Percentiles rank a stretch among this genome's conserved stretches.
Conservation (phyloP, 2,329 filamentous ascomycete species). For the Colletotrichum destructivum region DNA sequence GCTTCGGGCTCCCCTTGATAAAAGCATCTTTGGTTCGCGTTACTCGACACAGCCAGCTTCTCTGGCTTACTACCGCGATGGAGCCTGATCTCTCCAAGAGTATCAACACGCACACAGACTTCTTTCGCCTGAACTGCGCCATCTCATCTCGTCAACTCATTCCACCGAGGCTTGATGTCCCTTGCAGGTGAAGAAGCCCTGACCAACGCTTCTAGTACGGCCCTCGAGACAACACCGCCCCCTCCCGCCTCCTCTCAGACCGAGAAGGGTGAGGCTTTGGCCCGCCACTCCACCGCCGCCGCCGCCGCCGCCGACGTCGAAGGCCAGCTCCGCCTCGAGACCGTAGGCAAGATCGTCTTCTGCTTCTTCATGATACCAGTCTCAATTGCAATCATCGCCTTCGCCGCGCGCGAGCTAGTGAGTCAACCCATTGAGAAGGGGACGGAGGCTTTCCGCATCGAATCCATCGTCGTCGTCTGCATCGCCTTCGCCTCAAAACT, state of each 20-base stretch:
- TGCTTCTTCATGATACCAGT: slow-evolving; percentile 96
- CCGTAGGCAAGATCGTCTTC: slow-evolving; percentile 95
- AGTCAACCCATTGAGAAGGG: slow-evolving; percentile 58
- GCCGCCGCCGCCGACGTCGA: slow-evolving; percentile 62
- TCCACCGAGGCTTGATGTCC: slow-evolving; percentile 23
- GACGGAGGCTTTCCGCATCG: slow-evolving; percentile 80
- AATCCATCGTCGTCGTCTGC: slow-evolving; percentile 87
- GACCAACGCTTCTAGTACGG: slow-evolving; percentile 59
- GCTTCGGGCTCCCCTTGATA: not conserved
- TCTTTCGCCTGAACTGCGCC: slow-evolving; percentile 57
- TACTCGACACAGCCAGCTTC: not conserved
- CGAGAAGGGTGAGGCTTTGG: slow-evolving; percentile 56
- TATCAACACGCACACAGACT: slow-evolving; percentile 61
- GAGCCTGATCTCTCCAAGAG: slow-evolving; percentile 58
- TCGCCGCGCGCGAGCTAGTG: slow-evolving; percentile 81
- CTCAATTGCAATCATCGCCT: slow-evolving; percentile 92
- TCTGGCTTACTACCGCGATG: slow-evolving; percentile 50
- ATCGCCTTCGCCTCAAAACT: slow-evolving; percentile 90
- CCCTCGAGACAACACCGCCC: slow-evolving; percentile 57
- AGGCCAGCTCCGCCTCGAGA: slow-evolving; percentile 79
- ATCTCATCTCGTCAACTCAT: slow-evolving; percentile 47
- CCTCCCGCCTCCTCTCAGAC: slow-evolving; percentile 27
- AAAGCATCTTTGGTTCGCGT: not conserved
- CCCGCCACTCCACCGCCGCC: slow-evolving; percentile 56
- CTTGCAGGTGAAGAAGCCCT: slow-evolving; percentile 44